Percentiles rank a stretch among this genome's conserved stretches.
Conservation (phyloP, 2,329 filamentous ascomycete species). For the Fusarium avenaceum region DNA sequence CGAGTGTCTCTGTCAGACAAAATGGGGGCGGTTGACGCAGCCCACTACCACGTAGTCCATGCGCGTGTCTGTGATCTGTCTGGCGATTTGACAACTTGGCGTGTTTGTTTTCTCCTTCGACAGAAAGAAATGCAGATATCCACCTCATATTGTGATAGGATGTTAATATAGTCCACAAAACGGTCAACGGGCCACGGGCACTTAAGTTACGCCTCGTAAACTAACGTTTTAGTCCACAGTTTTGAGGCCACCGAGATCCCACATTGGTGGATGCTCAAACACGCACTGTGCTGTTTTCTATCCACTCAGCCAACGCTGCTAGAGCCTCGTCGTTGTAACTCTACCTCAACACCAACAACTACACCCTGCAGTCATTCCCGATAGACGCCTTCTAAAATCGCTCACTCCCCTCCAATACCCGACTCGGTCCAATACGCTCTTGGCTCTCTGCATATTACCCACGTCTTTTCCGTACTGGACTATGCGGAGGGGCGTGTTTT, state of each 20-base stretch:
- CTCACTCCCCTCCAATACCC: conserved; percentile 41
- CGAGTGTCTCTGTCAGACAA: conserved; percentile 21
- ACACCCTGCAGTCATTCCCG: conserved; percentile 39
- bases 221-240: conserved; percentile 6
- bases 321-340: conserved; percentile 41
- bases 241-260: conserved; percentile 34
- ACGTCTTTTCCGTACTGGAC: conserved; percentile 17
- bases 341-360: conserved; percentile 40
- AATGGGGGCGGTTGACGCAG: conserved; percentile 22
- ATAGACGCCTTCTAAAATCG: conserved; percentile 40
- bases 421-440: conserved; percentile 31
- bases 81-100: background rate
- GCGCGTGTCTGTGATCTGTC: conserved; percentile 12
- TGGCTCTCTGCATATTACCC: conserved; percentile 31
- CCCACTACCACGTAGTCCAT: conserved; percentile 15
- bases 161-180: background rate
- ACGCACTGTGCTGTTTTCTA: conserved; percentile 29
- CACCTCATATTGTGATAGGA: conserved; percentile 3
- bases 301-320: conserved; percentile 31
- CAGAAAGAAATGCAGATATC: background rate
- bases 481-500: conserved; percentile 34
- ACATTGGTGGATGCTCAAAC: conserved; percentile 25
- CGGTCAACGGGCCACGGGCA: conserved; percentile 11
- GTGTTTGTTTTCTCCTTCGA: background rate
- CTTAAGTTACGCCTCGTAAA: conserved; percentile 3